These are phyloP conservation scores for Amniculicola lignicola DNA, from an alignment of 495 filamentous ascomycete genomes.

Conservation along the genomic window DNA sequence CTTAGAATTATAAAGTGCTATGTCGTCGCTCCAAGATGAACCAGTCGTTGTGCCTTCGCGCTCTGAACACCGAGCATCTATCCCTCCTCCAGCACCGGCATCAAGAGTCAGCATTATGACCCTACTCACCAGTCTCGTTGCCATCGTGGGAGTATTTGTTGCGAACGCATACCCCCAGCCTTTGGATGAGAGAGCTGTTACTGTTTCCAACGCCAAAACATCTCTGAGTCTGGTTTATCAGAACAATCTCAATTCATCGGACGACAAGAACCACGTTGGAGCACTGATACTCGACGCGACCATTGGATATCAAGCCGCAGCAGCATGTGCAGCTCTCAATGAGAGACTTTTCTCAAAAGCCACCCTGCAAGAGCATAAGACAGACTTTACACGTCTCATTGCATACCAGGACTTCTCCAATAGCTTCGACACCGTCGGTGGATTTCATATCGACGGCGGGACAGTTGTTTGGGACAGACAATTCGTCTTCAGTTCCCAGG, in stretches of 20 bases:
- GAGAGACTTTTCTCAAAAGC: constrained; percentile 44
- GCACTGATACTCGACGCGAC: constrained; percentile 46
- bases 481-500: constrained; percentile 8
- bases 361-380: constrained; percentile 39
- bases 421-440: constrained; percentile 35
- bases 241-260: constrained; percentile 50
- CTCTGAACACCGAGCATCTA: background rate
- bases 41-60: background rate
- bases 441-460: constrained; percentile 42
- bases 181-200: background rate
- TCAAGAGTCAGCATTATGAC: constrained; percentile 10
- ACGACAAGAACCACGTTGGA: constrained; percentile 47
- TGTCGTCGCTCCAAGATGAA: background rate
- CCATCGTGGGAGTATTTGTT: background rate
- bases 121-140: constrained; percentile 12
- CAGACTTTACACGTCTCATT: constrained; percentile 43
- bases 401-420: constrained; percentile 43
- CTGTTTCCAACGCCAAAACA: constrained; percentile 38
- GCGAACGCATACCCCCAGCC: constrained; percentile 8
- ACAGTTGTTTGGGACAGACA: constrained; percentile 31
- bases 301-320: constrained; percentile 34
- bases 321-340: constrained; percentile 44
- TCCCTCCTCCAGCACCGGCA: background rate
- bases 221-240: constrained; percentile 49
- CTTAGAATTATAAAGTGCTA: constrained; percentile 9